phyloP scores from a whole-genome alignment of 2,329 filamentous ascomycete species.

The Alternaria solani region DNA sequence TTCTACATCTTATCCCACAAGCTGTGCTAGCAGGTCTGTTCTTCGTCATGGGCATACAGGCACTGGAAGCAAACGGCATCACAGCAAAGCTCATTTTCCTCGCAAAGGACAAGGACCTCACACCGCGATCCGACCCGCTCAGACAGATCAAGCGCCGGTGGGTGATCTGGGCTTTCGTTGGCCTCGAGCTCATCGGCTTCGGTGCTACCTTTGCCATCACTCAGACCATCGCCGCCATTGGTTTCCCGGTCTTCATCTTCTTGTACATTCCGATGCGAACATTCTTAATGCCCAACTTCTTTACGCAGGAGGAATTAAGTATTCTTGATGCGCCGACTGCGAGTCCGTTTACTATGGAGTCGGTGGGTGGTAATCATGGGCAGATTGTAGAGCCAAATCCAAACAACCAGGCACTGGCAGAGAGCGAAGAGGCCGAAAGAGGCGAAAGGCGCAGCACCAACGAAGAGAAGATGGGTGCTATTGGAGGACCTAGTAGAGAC shows the following conservation, averaged over 20 bases:
- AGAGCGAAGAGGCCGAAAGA: slow-evolving; percentile 40
- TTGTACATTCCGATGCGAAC: slow-evolving; percentile 64
- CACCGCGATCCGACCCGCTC: slow-evolving; percentile 59
- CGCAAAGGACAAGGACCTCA: slow-evolving; percentile 57
- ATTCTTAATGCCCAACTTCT: slow-evolving; percentile 60
- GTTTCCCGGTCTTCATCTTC: slow-evolving; percentile 66
- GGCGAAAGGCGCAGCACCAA: slow-evolving; percentile 6
- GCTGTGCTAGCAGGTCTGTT: slow-evolving; percentile 65
- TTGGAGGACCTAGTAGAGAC: slow-evolving; percentile 1
- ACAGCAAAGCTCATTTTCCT: slow-evolving; percentile 61
- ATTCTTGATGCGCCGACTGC: slow-evolving; percentile 64
- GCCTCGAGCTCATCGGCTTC: slow-evolving; percentile 61
- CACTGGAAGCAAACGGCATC: slow-evolving; percentile 63
- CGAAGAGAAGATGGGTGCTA: slow-evolving; percentile 14
- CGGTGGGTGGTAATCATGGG: slow-evolving; percentile 59
- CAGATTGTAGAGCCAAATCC: slow-evolving; percentile 20
- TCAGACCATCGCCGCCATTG: slow-evolving; percentile 67
- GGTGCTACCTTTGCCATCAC: slow-evolving; percentile 65
- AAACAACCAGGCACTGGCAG: slow-evolving; percentile 21
- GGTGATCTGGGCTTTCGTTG: slow-evolving; percentile 60
- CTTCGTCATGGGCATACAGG: slow-evolving; percentile 64
- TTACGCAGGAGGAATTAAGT: slow-evolving; percentile 58
- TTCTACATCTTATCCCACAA: slow-evolving; percentile 63
- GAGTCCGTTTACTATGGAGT: slow-evolving; percentile 62
- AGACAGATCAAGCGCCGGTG: slow-evolving; percentile 53